Conservation (phyloP, 2,329 filamentous ascomycete genomes). For the Cercospora citrullina region DNA sequence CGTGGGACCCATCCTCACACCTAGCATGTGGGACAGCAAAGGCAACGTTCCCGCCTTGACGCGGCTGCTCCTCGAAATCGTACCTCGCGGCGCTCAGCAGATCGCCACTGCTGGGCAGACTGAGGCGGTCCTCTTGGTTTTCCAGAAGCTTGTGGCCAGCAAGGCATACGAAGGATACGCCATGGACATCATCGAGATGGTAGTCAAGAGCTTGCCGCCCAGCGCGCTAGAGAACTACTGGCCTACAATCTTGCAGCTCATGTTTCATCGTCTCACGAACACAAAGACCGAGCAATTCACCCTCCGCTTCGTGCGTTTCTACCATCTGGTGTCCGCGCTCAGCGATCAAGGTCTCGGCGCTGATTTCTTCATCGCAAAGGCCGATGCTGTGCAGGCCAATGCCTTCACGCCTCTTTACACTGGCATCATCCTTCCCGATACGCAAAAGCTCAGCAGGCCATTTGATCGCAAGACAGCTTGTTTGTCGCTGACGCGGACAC, state of each 20-base stretch:
- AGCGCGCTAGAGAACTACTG: conserved; percentile 77
- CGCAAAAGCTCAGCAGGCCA: conserved; percentile 82
- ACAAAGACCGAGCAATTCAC: conserved; percentile 82
- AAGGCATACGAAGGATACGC: conserved; percentile 84
- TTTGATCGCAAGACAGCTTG: conserved; percentile 92
- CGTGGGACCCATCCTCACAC: conserved; percentile 74
- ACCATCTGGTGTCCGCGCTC: conserved; percentile 81
- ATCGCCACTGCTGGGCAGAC: conserved; percentile 79
- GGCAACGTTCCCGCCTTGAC: conserved; percentile 92
- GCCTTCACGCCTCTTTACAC: conserved; percentile 86
- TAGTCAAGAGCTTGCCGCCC: conserved; percentile 71
- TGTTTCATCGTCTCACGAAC: conserved; percentile 71
- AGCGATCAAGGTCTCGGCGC: conserved; percentile 81
- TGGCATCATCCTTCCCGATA: conserved; percentile 81
- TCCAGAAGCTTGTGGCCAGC: conserved; percentile 80
- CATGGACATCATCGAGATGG: conserved; percentile 84
- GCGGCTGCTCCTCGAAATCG: conserved; percentile 78
- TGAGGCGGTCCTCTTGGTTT: conserved; percentile 88
- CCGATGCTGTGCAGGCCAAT: conserved; percentile 75
- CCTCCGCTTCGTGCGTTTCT: conserved; percentile 87
- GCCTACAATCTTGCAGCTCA: conserved; percentile 72
- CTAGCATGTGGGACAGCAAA: conserved; percentile 84
- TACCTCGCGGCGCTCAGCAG: conserved; percentile 70
- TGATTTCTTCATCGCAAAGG: conserved; percentile 84
- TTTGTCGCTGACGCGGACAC: conserved; percentile 86